Percentiles rank a stretch among this genome's conserved stretches.
These are phyloP conservation scores for Microdochium bolleyi DNA, from an alignment of 2,329 filamentous ascomycete genomes.

Conservation along the genomic window DNA sequence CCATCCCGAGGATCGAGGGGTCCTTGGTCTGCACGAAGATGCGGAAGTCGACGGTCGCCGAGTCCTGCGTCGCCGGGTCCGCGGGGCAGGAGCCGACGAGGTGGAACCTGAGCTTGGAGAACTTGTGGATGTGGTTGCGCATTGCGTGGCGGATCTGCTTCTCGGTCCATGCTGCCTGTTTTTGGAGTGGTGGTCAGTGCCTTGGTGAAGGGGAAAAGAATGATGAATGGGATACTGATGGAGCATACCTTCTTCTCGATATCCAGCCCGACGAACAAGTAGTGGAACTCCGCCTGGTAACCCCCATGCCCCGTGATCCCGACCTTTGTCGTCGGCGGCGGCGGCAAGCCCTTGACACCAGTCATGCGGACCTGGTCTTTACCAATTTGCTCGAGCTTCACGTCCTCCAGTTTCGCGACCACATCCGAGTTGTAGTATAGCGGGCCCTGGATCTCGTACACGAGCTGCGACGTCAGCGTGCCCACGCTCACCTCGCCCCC, in stretches of 20 bases:
- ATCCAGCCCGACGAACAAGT: constrained; percentile 1
- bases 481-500: constrained; percentile 12
- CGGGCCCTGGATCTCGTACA: constrained; percentile 28
- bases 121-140: constrained; percentile 4
- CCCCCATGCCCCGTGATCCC: constrained; percentile 25
- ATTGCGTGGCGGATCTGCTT: constrained; percentile 20
- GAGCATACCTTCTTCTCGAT: constrained; percentile 4
- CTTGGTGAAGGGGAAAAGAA: background rate
- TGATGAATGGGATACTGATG: constrained; percentile 7
- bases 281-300: constrained; percentile 17
- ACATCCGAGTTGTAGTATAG: constrained; percentile 26
- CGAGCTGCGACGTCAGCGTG: constrained; percentile 16
- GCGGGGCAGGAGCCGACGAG: constrained; percentile 3
- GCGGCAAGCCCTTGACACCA: constrained; percentile 20
- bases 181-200: background rate
- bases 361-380: constrained; percentile 8
- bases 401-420: constrained; percentile 20
- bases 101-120: constrained; percentile 6
- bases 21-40: constrained; percentile 7
- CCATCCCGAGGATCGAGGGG: background rate
- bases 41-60: constrained; percentile 7
- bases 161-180: constrained; percentile 8
- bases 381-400: constrained; percentile 34
- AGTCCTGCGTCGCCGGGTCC: constrained; percentile 5
- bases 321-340: constrained; percentile 26